phyloP scores from a whole-genome alignment of 352 stramenopile species.

The Pythium biforme region DNA sequence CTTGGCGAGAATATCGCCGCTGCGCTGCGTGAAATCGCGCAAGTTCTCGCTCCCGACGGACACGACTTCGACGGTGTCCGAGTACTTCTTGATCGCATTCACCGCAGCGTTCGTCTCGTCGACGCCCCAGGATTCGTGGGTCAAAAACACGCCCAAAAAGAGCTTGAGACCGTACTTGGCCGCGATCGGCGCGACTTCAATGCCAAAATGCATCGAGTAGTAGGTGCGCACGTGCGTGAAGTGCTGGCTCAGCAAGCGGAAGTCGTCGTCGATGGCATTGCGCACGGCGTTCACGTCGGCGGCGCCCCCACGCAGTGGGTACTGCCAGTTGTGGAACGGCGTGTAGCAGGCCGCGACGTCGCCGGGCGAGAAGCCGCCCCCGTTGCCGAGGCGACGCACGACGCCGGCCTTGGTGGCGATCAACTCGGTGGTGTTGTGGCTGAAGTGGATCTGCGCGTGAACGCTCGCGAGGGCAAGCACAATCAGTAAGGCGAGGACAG shows the following conservation, averaged over 20 bases:
- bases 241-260: slow-evolving; percentile 38
- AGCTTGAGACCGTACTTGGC: slow-evolving; percentile 49
- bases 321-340: slow-evolving; percentile 51
- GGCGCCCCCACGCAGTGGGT: slow-evolving; percentile 38
- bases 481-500: background rate
- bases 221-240: slow-evolving; percentile 63
- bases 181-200: slow-evolving; percentile 43
- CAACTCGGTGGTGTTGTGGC: background rate
- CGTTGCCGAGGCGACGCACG: slow-evolving; percentile 9
- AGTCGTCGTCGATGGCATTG: slow-evolving; percentile 37
- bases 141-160: slow-evolving; percentile 55
- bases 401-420: slow-evolving; percentile 1
- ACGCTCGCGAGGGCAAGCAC: background rate
- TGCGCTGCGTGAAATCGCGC: slow-evolving; percentile 14
- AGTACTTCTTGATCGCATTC: slow-evolving; percentile 43
- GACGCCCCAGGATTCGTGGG: slow-evolving; percentile 38
- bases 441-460: background rate
- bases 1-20: slow-evolving; percentile 27
- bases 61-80: slow-evolving; percentile 41
- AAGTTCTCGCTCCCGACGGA: slow-evolving; percentile 50
- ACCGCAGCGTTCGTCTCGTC: slow-evolving; percentile 41
- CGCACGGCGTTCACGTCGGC: slow-evolving; percentile 5
- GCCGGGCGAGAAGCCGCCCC: background rate
- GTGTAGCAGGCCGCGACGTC: slow-evolving; percentile 51
- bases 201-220: slow-evolving; percentile 53